Evolutionary conservation across 305 asterid species (phyloP).

Genomic region (Lippia alba): DNA sequence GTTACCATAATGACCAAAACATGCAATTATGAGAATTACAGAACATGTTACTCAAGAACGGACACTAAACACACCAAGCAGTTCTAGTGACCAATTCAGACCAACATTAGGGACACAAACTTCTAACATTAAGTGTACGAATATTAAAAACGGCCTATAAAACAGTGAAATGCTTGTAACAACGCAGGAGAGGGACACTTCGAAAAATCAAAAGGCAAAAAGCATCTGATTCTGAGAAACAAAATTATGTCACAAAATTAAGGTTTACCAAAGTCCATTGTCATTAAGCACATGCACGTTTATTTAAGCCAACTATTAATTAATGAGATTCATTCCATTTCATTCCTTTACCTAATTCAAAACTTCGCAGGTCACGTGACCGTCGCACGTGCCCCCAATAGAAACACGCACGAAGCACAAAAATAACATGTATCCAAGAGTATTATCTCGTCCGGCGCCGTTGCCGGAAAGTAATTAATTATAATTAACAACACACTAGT

Average conservation of each 20-base stretch:
- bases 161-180: conserved; percentile 23
- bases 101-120: conserved; percentile 5
- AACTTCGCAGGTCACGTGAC: conserved; percentile 58
- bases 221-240: conserved; percentile 30
- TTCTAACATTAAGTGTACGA: neutral
- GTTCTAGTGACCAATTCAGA: conserved; percentile 21
- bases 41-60: neutral
- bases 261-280: conserved; percentile 25
- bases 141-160: neutral
- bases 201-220: neutral
- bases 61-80: neutral
- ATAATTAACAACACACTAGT: neutral
- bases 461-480: conserved; percentile 43
- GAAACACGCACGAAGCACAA: conserved; percentile 30
- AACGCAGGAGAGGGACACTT: conserved; percentile 21
- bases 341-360: conserved; percentile 67
- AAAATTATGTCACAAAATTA: conserved; percentile 40
- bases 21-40: neutral
- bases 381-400: conserved; percentile 47
- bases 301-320: conserved; percentile 2
- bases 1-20: neutral
- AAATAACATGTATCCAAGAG: conserved; percentile 35
- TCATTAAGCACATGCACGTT: conserved; percentile 38
- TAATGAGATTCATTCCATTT: conserved; percentile 57
- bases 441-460: conserved; percentile 37